Evolutionary conservation across 1,284 basidiomycete genomes (phyloP), one percentile per base, ranked within the genome.

Genomic region (Polyporus tsugae): DNA sequence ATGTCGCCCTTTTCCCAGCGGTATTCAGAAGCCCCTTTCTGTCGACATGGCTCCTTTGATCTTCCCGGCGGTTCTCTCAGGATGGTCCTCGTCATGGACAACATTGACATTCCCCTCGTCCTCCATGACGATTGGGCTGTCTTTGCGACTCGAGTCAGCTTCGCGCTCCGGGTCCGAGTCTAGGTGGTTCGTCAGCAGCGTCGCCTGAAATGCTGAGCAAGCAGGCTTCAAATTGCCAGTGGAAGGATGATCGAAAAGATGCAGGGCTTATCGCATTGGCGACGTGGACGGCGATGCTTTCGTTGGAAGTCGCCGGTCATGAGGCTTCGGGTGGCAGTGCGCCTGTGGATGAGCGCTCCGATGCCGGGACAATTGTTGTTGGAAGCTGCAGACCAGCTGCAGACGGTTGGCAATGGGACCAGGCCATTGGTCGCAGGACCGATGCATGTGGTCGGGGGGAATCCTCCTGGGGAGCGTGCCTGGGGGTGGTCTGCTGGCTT

Each of bases 331-430:
- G 55, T 69, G 67, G 70, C 70, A 49, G 63, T 65, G 62, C 33
- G 62, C 42, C 60, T 52, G 60, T 39, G 33, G 13, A 39, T 42
- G 63, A 44, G 71, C 71, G 71, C 67, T 72, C 71, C 71, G 71
- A 70, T 58, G 63, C 57, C 68, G 68, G 71, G 66, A 63, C 64
- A 65, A 69, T 65, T 60, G 57, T 33, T 44, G 29, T 19, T 36
- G 57, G 7, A 60, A 59, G 25, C n/a, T 38, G 22, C n/a, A n/a
- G n/a, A n/a, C n/a, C n/a, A n/a, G 58, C n/a, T 25, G 11, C 46
- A 25, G 46, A 25, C 46, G 22, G 10, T 22, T 22, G 22, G n/a
- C 46, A 49, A 25, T 25, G 46, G 5, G 22, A 49, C 46, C 25
- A 49, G 46, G 2, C 46, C 22, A 49, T 49, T 49, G 46, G 22